A percentile compares a stretch with the other conserved stretches of the same genome.
Conservation (phyloP, 2,329 filamentous ascomycete species). For the Xylariaceae sp. region DNA sequence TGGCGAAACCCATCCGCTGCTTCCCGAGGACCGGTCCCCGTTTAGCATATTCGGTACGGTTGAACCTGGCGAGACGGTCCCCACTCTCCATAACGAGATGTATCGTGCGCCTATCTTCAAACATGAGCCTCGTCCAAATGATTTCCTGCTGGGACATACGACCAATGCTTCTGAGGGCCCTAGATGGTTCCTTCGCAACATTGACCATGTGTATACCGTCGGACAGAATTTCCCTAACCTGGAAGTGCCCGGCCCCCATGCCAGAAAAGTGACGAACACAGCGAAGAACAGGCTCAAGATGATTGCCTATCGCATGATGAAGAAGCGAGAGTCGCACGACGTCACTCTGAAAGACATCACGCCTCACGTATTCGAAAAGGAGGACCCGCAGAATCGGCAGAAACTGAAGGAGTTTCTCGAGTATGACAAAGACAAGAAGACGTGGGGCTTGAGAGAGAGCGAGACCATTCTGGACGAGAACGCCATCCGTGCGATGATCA, state of each 20-base stretch:
- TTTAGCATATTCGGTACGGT: slow-evolving; percentile 95
- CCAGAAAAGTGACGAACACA: slow-evolving; percentile 92
- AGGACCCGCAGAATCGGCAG: slow-evolving; percentile 90
- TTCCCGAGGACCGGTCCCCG: slow-evolving; percentile 91
- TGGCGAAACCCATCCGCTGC: slow-evolving; percentile 79
- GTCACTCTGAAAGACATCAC: slow-evolving; percentile 81
- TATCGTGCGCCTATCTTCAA: slow-evolving; percentile 91
- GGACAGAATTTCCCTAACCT: slow-evolving; percentile 90
- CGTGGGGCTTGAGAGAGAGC: slow-evolving; percentile 72
- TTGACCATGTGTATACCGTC: slow-evolving; percentile 85
- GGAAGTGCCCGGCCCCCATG: slow-evolving; percentile 89
- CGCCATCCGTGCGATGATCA: slow-evolving; percentile 79
- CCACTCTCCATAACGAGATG: slow-evolving; percentile 91
- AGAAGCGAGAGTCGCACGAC: slow-evolving; percentile 63
- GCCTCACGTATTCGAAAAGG: slow-evolving; percentile 85
- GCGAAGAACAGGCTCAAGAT: slow-evolving; percentile 95
- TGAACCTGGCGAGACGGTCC: slow-evolving; percentile 81
- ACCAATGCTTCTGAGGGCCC: slow-evolving; percentile 74
- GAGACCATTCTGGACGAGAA: slow-evolving; percentile 76
- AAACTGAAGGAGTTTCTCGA: slow-evolving; percentile 95
- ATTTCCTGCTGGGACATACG: slow-evolving; percentile 82
- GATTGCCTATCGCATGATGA: slow-evolving; percentile 84
- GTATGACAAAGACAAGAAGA: slow-evolving; percentile 82
- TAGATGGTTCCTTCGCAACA: slow-evolving; percentile 76
- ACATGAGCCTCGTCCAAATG: slow-evolving; percentile 69